Evolutionary conservation across 352 stramenopile species (phyloP).

Genomic region (Phytopythium montanum): DNA sequence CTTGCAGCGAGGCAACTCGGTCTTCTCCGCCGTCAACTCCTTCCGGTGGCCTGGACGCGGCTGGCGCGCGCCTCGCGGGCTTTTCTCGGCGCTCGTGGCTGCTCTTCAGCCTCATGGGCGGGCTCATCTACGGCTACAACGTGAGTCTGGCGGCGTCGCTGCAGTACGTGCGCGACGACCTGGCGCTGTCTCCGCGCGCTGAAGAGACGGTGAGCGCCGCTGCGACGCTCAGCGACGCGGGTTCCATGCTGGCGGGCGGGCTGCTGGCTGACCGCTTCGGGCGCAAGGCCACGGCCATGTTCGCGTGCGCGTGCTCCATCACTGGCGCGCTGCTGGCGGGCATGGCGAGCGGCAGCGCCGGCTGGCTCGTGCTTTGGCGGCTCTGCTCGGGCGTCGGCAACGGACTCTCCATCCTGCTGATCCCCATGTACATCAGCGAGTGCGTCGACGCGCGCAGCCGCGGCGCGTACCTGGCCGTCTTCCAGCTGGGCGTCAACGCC

Average conservation of each 20-base stretch:
- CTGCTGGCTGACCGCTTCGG: constrained; percentile 70
- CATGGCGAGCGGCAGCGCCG: constrained; percentile 47
- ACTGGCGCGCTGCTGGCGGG: constrained; percentile 55
- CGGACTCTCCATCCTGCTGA: constrained; percentile 75
- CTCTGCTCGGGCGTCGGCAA: constrained; percentile 77
- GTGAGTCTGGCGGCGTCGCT: constrained; percentile 77
- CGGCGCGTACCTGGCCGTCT: constrained; percentile 69
- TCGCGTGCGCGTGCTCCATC: constrained; percentile 71
- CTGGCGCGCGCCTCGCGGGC: constrained; percentile 8
- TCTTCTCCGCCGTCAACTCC: neutral
- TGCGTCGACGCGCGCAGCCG: constrained; percentile 62
- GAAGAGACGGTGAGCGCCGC: constrained; percentile 76
- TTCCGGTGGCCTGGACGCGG: constrained; percentile 8
- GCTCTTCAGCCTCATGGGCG: constrained; percentile 76
- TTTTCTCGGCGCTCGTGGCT: constrained; percentile 61
- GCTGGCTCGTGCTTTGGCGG: constrained; percentile 63
- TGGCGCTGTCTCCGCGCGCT: constrained; percentile 57
- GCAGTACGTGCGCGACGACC: constrained; percentile 77
- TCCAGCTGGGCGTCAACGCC: constrained; percentile 80
- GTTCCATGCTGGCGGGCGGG: constrained; percentile 76
- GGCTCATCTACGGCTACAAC: constrained; percentile 89
- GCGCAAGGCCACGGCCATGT: constrained; percentile 63
- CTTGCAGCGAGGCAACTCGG: neutral
- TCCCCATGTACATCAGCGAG: constrained; percentile 90
- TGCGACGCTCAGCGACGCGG: constrained; percentile 75